Base-by-base conservation (phyloP, 2,329 filamentous ascomycete species). In the Paramyrothecium roridum region DNA sequence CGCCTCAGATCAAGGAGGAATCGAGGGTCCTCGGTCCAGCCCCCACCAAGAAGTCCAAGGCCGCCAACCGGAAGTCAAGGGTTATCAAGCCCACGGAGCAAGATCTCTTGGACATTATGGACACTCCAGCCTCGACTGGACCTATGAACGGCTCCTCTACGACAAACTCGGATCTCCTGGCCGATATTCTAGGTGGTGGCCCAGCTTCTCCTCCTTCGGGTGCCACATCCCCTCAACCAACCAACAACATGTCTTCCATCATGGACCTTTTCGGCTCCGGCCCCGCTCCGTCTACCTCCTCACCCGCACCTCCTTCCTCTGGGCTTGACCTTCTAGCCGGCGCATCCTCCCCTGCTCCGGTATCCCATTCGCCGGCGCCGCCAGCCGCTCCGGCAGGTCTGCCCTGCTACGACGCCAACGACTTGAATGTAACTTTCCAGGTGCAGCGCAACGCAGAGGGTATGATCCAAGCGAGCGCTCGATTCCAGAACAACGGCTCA, bases 1-100 rank as follows among this genome's bases (percentile, higher is more conserved):
- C 95, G 2, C 95, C 95, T 10, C 93, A 98, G 71, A 98, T 99
- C 67, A 91, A 93, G 62, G 95, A 99, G 70, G 91, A 96, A 70
- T 93, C 95, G 54, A 83, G 93, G 57, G 93, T 97, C 3, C 80
- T 99, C 19, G 93, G 93, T 47, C 89, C 93, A 65, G 87, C 91
- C 1, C 80, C 85, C 2, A 67, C 72, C 33, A 87, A 86, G 71
- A 84, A 88, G 64, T 80, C 82, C 60, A 87, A 84, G 70, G 86
- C 87, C 50, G 81, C 85, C 56, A 91, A 89, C 69, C 85, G 91
- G 63, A 90, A 87, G 70, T 85, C 87, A 56, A 93, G 88, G 73
- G 82, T 86, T 26, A 81, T 87, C 59, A 95, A 96, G 74, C 89
- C 90, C 45, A 90, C 90, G 8, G 93, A 97, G 68, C 90, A 96